Evolutionary conservation across 225 moss, liverwort and hornwort genomes (phyloP).

Genomic region (Physcomitrium patens): DNA sequence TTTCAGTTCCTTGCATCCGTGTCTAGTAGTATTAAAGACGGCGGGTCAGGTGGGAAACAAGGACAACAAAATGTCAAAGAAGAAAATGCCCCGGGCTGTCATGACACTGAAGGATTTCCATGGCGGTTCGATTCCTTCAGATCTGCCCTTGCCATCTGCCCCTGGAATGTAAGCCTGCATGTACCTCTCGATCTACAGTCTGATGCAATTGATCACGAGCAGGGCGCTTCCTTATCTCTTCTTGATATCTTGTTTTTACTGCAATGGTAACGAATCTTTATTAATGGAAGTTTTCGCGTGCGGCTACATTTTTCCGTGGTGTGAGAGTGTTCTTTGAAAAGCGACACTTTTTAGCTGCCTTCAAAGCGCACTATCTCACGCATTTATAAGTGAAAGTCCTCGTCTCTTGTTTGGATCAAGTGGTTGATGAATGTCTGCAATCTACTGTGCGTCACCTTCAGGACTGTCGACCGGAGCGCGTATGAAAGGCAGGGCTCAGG

Average conservation of each 20-base stretch:
- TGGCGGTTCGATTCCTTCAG: constrained; percentile 96
- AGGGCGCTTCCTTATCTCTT: constrained; percentile 8
- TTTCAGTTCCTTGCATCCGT: constrained; percentile 2
- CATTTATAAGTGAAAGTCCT: neutral
- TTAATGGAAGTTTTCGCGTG: neutral
- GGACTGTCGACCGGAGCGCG: constrained; percentile 94
- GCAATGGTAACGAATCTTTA: neutral
- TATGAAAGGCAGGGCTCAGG: constrained; percentile 94
- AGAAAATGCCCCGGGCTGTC: constrained; percentile 87
- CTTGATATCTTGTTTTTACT: neutral
- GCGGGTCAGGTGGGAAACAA: constrained; percentile 42
- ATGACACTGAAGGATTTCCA: constrained; percentile 99
- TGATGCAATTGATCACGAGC: constrained; percentile 4
- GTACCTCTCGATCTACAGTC: neutral
- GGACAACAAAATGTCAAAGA: constrained; percentile 83
- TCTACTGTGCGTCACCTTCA: constrained; percentile 31
- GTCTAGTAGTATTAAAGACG: constrained; percentile 21
- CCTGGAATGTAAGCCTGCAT: constrained; percentile 86
- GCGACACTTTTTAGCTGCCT: neutral
- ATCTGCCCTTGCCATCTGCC: constrained; percentile 95
- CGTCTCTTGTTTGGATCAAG: constrained; percentile 5
- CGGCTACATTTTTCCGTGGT: constrained; percentile 7
- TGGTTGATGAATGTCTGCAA: constrained; percentile 11
- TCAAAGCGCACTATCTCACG: neutral
- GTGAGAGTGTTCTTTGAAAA: constrained; percentile 17